Percentiles rank a stretch among this genome's conserved stretches.
Evolutionary conservation across 1,284 basidiomycete genomes (phyloP).

Genomic region (Trametes sp.): DNA sequence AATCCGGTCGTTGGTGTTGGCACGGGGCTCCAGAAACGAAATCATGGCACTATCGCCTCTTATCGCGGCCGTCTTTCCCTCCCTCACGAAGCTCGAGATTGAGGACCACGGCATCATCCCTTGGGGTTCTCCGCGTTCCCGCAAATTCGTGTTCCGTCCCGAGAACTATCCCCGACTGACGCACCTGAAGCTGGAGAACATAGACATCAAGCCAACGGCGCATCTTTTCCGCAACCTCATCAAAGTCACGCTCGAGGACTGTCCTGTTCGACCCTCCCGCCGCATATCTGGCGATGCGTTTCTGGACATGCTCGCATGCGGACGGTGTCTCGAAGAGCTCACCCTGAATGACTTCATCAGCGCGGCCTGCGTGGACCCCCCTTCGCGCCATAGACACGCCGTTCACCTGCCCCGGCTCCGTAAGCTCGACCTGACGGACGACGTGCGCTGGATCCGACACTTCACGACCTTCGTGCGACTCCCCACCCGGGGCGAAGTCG

Average conservation of each 20-base stretch:
- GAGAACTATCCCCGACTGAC: background rate
- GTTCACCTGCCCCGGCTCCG: background rate
- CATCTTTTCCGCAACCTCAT: background rate
- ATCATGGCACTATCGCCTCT: background rate
- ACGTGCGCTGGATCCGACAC: background rate
- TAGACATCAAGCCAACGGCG: background rate
- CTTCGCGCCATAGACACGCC: background rate
- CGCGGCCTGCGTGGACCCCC: background rate
- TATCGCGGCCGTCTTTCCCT: background rate
- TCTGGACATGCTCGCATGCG: background rate
- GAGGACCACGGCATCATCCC: background rate
- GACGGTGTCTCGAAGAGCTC: background rate
- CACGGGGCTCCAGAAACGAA: background rate
- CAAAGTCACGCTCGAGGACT: background rate
- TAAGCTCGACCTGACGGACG: background rate
- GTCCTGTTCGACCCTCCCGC: background rate
- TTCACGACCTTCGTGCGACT: background rate
- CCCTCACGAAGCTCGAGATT: background rate
- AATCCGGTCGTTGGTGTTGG: background rate
- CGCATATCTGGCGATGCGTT: background rate
- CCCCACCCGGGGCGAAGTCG: background rate
- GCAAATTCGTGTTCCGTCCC: background rate
- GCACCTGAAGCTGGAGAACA: background rate
- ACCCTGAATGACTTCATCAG: background rate
- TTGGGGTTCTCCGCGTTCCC: background rate